Conservation (phyloP, 2,329 filamentous ascomycete genomes). For the Emmonsiellopsis sp. region DNA sequence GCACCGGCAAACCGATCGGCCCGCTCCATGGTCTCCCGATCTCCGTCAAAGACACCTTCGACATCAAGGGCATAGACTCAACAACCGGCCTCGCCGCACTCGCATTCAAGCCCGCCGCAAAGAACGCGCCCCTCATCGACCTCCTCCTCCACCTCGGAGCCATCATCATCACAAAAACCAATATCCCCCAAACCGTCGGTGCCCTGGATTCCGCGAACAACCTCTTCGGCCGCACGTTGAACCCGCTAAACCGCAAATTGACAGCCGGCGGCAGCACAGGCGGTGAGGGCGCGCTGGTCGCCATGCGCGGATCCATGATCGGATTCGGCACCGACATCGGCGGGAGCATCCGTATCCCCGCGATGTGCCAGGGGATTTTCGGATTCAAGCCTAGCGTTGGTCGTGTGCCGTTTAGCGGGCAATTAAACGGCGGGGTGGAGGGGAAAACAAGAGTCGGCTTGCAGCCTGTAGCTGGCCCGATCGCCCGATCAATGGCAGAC, state of each 20-base stretch:
- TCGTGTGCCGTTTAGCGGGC: slow-evolving; percentile 45
- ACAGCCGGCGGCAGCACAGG: slow-evolving; percentile 58
- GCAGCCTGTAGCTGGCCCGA: slow-evolving; percentile 37
- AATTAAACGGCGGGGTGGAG: slow-evolving; percentile 38
- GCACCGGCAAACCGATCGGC: slow-evolving; percentile 38
- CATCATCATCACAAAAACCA: slow-evolving; percentile 62
- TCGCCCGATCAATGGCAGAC: slow-evolving; percentile 32
- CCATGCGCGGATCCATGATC: slow-evolving; percentile 49
- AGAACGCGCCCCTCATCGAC: slow-evolving; percentile 50
- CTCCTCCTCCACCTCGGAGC: slow-evolving; percentile 53
- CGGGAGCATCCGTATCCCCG: slow-evolving; percentile 38
- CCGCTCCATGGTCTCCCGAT: slow-evolving; percentile 57
- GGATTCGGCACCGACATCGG: slow-evolving; percentile 56
- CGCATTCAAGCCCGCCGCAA: slow-evolving; percentile 48
- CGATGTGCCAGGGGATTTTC: slow-evolving; percentile 45
- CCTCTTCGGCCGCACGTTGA: slow-evolving; percentile 53
- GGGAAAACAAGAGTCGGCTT: slow-evolving; percentile 44
- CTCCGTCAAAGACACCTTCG: slow-evolving; percentile 41
- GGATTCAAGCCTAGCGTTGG: slow-evolving; percentile 42
- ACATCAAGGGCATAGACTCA: slow-evolving; percentile 42
- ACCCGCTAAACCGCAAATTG: slow-evolving; percentile 52
- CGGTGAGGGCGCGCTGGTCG: slow-evolving; percentile 54
- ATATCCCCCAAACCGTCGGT: slow-evolving; percentile 52
- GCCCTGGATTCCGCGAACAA: slow-evolving; percentile 53
- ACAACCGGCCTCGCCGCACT: slow-evolving; percentile 52